Evolutionary conservation across 2,329 filamentous ascomycete species (phyloP), one percentile per base, ranked within the genome.

Genomic region (Colletotrichum aenigma): DNA sequence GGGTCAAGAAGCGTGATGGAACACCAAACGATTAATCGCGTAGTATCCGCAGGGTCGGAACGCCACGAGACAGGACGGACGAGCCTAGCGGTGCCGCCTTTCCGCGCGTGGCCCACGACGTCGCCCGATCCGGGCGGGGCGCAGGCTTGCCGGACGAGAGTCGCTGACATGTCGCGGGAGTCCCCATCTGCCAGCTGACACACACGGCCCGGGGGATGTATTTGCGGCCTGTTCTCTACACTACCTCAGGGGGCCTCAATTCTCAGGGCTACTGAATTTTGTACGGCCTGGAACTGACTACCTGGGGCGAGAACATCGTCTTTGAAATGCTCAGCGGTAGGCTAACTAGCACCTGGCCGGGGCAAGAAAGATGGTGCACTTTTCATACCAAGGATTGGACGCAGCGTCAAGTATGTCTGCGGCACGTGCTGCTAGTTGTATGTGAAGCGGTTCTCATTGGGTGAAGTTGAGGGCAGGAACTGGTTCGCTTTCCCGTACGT

Each of bases 51-150:
- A 26, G 36, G 43, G 62, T 56, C 73, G 73, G 73, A 18, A 68
- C 69, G 56, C 52, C 8, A 38, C 68, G 18, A 66, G 48, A 66
- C 52, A 38, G 62, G 36, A 66, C 32, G 68, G 55, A 56, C 56
- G 32, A 73, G 58, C 64, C 43, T 75, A 65, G 74, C 48, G 70
- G 70, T 75, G 74, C 74, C 74, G 70, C 16, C 70, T 48, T 74
- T 73, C 70, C 74, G 70, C 48, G 34, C 43, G 24, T 58, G 73
- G 24, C 70, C 73, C 73, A 75, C 73, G 70, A 69, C 64, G 58
- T 73, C 70, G 70, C 73, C 73, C 73, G 70, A 73, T 55, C 58
- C 64, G 70, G 70, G 73, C 64, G 70, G 70, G 70, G 73, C 64
- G 70, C 65, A 61, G 34, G 67, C 34, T 68, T 68, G 64, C 64